A percentile compares a stretch with the other conserved stretches of the same genome.
phyloP scores from a whole-genome alignment of 2,329 filamentous ascomycete genomes.

The Talaromyces verruculosus region DNA sequence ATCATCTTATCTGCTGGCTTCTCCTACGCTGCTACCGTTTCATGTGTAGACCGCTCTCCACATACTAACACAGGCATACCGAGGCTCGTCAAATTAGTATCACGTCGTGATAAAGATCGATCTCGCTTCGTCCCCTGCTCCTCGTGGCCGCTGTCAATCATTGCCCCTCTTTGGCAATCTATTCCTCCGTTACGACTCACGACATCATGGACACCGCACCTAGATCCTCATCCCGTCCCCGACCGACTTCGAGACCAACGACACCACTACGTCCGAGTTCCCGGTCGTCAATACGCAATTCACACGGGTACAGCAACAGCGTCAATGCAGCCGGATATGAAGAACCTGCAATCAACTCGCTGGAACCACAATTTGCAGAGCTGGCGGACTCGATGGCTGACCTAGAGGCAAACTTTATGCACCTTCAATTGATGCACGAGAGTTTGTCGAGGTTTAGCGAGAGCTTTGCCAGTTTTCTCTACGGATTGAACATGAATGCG shows the following conservation, averaged over 20 bases:
- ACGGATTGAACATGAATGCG: slow-evolving; percentile 97
- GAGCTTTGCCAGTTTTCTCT: slow-evolving; percentile 92
- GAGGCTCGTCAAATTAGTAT: slow-evolving; percentile 2
- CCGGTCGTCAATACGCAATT: slow-evolving; percentile 81
- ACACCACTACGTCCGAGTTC: slow-evolving; percentile 90
- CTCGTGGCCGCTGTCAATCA: neutral
- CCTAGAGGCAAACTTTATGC: slow-evolving; percentile 95
- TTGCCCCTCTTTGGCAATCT: neutral
- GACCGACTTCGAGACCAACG: slow-evolving; percentile 72
- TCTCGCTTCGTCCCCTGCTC: slow-evolving; percentile 1
- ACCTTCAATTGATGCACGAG: slow-evolving; percentile 95
- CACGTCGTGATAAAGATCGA: slow-evolving; percentile 1
- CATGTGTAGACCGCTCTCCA: neutral
- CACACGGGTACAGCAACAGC: slow-evolving; percentile 54
- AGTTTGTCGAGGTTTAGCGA: slow-evolving; percentile 90
- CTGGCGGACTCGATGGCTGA: slow-evolving; percentile 92
- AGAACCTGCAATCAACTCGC: slow-evolving; percentile 68
- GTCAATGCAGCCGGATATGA: slow-evolving; percentile 39
- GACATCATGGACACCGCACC: slow-evolving; percentile 33
- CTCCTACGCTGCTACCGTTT: neutral
- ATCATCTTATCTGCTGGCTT: neutral
- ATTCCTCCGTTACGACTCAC: neutral
- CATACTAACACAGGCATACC: neutral
- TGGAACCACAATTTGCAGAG: slow-evolving; percentile 91
- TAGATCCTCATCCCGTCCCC: slow-evolving; percentile 62